Evolutionary conservation across 2,329 filamentous ascomycete species (phyloP), one percentile per base, ranked within the genome.

Genomic region (Cladosporium phlei): DNA sequence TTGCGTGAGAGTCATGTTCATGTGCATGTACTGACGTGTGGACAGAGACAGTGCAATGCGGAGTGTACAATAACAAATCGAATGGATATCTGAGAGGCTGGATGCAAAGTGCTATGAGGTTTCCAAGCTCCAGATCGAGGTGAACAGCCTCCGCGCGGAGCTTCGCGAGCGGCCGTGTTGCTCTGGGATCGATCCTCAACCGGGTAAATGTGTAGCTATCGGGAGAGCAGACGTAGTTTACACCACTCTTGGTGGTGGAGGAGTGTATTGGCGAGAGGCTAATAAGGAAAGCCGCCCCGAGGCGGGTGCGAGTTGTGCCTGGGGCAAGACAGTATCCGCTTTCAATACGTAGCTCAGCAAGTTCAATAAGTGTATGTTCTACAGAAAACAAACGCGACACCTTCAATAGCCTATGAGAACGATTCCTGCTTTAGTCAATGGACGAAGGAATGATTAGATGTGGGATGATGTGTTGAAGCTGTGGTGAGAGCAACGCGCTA

Each of bases 71-170:
- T 24, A 24, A 38, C 20, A 38, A 19, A 6, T 38, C 21, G 1
- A 19, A 25, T 38, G 21, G 35, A 22, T 38, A 14, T 38, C 35
- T 22, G 35, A 38, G 22, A 38, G 35, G n/a, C 22, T 38, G 22
- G 35, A 38, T 3, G 35, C 21, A 38, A 22, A 38, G n/a, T 14
- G 14, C 17, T 24, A 24, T 12, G 22, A 38, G 22, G n/a, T 38
- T 6, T 17, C 22, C 35, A 16, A 38, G 11, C 35, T 38, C 35
- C 35, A 27, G 22, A 38, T 38, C 22, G 35, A 17, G n/a, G 35
- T 38, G 12, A 14, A 25, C 35, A 24, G 22, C 22, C 22, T 38
- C 11, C 9, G 12, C 2, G 35, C 19, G 17, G 20, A 24, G 35
- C 35, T 38, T 38, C 35, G 22, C 21, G 35, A 28, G 12, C 22